These are phyloP conservation scores for Yarrowia porcina DNA, from an alignment of 805 yeast genomes.

Conservation along the genomic window DNA sequence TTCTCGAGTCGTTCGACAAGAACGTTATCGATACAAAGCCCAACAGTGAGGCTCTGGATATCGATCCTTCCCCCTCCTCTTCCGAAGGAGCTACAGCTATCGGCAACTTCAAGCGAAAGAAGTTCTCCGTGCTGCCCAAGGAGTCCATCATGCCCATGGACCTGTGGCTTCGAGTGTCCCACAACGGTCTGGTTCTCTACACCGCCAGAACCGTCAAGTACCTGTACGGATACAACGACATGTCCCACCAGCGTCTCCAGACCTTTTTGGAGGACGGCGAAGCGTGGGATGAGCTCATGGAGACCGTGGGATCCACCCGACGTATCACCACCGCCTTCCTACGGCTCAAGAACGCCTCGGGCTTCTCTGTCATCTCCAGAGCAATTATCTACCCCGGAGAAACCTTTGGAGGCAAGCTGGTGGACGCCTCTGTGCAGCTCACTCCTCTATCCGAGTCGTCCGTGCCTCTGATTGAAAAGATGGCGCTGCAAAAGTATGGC, in stretches of 20 bases:
- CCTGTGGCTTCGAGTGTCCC: constrained; percentile 25
- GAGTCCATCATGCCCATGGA: constrained; percentile 15
- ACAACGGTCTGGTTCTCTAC: constrained; percentile 12
- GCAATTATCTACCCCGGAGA: constrained; percentile 19
- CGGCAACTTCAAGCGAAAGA: constrained; percentile 12
- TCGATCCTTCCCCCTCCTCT: constrained; percentile 3
- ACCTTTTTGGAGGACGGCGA: neutral
- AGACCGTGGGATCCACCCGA: neutral
- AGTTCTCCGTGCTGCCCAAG: constrained; percentile 16
- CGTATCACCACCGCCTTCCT: constrained; percentile 18
- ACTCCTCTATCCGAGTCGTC: constrained; percentile 18
- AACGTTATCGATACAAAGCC: constrained; percentile 18
- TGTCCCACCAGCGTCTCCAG: neutral
- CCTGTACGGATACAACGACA: neutral
- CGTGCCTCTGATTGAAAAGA: neutral
- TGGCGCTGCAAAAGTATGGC: neutral
- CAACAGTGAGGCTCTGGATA: neutral
- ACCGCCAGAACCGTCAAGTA: constrained; percentile 2
- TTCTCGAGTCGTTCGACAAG: neutral
- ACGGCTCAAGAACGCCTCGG: neutral
- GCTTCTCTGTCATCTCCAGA: neutral
- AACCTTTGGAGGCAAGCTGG: constrained; percentile 4
- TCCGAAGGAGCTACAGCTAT: constrained; percentile 16
- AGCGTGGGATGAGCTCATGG: constrained; percentile 6
- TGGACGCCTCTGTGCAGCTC: constrained; percentile 2